Evolutionary conservation across 306 rosid species (phyloP).

Genomic region (Lotus japonicus): DNA sequence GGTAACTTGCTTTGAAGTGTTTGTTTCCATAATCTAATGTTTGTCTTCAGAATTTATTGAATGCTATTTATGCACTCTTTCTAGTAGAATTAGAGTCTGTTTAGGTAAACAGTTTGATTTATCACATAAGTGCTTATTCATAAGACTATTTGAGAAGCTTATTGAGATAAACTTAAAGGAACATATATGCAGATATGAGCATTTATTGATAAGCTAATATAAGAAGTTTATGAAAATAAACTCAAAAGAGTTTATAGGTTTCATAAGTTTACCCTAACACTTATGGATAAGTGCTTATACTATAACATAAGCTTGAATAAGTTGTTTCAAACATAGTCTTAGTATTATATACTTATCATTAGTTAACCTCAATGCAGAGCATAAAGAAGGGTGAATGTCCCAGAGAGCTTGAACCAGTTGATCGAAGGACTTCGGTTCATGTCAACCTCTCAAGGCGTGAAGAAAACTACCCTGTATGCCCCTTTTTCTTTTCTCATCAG

Average conservation of each 20-base stretch:
- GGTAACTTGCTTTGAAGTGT: conserved; percentile 37
- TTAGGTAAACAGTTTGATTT: too few species aligned
- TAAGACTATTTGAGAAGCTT: too few species aligned
- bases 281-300: too few species aligned
- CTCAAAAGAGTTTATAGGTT: too few species aligned
- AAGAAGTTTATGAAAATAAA: too few species aligned
- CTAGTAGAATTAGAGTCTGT: not conserved
- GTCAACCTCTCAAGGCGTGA: conserved; percentile 57
- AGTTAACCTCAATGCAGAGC: conserved; percentile 55
- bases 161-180: too few species aligned
- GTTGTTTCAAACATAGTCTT: too few species aligned
- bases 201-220: too few species aligned
- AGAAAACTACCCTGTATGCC: conserved; percentile 72
- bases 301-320: too few species aligned
- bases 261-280: too few species aligned
- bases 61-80: not conserved
- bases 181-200: too few species aligned
- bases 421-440: conserved; percentile 54
- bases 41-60: not conserved
- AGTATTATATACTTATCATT: not conserved
- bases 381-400: conserved; percentile 85
- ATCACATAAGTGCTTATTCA: too few species aligned
- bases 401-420: conserved; percentile 70
- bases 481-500: not conserved
- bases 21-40: not conserved